phyloP scores from a whole-genome alignment of 2,329 filamentous ascomycete genomes.

The Calonectria leucothoes region DNA sequence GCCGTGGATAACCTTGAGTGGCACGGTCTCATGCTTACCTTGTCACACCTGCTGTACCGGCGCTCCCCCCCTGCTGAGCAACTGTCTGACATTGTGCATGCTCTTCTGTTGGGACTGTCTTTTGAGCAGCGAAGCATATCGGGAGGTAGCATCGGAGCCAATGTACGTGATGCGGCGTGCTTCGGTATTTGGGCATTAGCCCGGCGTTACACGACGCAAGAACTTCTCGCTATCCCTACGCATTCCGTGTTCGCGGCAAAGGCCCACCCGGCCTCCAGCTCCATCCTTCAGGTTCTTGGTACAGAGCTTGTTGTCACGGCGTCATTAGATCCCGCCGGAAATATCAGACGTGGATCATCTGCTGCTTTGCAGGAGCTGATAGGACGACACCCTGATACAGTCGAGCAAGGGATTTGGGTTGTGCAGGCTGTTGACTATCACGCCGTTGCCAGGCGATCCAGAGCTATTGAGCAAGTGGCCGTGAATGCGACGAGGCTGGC shows the following conservation, averaged over 20 bases:
- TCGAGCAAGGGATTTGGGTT: conserved; percentile 83
- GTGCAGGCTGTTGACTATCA: conserved; percentile 96
- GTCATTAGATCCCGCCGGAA: conserved; percentile 89
- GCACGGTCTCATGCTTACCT: conserved; percentile 91
- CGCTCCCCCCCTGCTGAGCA: conserved; percentile 79
- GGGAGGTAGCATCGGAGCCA: conserved; percentile 86
- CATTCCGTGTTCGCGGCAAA: conserved; percentile 56
- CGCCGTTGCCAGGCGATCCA: conserved; percentile 85
- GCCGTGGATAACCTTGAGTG: conserved; percentile 86
- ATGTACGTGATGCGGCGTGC: conserved; percentile 93
- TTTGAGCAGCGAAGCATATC: conserved; percentile 91
- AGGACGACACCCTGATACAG: conserved; percentile 88
- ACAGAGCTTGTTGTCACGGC: conserved; percentile 84
- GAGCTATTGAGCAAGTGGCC: conserved; percentile 84
- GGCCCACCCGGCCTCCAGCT: conserved; percentile 49
- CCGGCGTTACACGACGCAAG: conserved; percentile 83
- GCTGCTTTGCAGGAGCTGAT: conserved; percentile 95
- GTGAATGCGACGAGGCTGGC: conserved; percentile 75
- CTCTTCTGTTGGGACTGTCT: conserved; percentile 80
- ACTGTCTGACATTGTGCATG: conserved; percentile 79
- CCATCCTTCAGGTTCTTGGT: conserved; percentile 81
- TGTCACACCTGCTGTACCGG: conserved; percentile 88
- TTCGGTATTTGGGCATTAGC: conserved; percentile 96
- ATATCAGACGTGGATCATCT: conserved; percentile 91
- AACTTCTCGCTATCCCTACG: conserved; percentile 74